A percentile compares a stretch with the other conserved stretches of the same genome.
Evolutionary conservation across 768 basidiomycete genomes (phyloP).

Genomic region (Lenzites betulinus): DNA sequence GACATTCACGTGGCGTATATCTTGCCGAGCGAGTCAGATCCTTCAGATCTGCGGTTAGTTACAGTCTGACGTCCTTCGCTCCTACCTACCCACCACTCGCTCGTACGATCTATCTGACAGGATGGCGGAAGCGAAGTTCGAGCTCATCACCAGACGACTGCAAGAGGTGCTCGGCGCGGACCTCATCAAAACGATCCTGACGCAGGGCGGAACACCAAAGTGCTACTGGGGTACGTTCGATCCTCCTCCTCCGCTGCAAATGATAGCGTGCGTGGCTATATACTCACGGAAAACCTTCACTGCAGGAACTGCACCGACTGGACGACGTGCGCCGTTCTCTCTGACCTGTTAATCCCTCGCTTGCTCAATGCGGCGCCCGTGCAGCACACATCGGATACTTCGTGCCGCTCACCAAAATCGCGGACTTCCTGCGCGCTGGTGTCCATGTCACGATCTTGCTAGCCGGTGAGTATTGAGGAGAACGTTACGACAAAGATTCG

Average conservation of each 20-base stretch:
- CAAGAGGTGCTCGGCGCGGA: slow-evolving; percentile 90
- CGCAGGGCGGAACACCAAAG: slow-evolving; percentile 74
- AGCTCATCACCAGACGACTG: slow-evolving; percentile 82
- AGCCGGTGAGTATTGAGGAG: slow-evolving; percentile 15
- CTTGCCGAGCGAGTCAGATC: not conserved
- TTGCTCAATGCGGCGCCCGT: slow-evolving; percentile 8
- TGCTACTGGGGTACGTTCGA: slow-evolving; percentile 94
- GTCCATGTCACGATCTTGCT: slow-evolving; percentile 61
- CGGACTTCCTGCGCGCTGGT: slow-evolving; percentile 93
- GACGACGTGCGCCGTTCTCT: slow-evolving; percentile 69
- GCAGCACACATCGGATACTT: slow-evolving; percentile 97
- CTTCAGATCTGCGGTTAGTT: not conserved
- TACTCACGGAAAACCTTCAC: not conserved
- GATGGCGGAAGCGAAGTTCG: slow-evolving; percentile 52
- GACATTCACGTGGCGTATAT: no score
- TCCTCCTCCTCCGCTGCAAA: no score
- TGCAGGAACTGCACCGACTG: slow-evolving; percentile 89
- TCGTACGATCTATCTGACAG: not conserved
- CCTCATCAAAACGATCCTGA: slow-evolving; percentile 74
- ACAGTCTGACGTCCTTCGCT: no score
- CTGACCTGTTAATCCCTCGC: not conserved
- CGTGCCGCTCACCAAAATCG: slow-evolving; percentile 91
- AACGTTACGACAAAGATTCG: not conserved
- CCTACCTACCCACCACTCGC: not conserved
- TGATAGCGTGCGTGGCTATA: no score